A percentile compares a stretch with the other conserved stretches of the same genome.
phyloP scores from a whole-genome alignment of 208 protist genomes.

The Lotmaria passim region DNA sequence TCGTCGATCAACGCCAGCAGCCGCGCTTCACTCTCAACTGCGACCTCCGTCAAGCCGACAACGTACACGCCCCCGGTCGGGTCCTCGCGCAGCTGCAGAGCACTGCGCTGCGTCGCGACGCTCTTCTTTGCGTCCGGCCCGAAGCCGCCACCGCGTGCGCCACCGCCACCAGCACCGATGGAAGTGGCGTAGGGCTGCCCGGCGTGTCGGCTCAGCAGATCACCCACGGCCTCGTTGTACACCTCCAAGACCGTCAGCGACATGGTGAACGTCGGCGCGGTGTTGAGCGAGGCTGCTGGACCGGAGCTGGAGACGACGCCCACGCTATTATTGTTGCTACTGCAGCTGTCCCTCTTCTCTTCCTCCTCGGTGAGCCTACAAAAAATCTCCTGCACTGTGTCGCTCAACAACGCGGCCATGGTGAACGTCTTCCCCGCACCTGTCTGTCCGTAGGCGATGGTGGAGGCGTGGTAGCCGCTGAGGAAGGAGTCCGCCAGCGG shows the following conservation, averaged over 20 bases:
- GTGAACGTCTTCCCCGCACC: slow-evolving; percentile 96
- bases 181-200: neutral
- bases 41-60: slow-evolving; percentile 69
- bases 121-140: neutral
- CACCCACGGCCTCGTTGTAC: slow-evolving; percentile 94
- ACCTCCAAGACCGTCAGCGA: slow-evolving; percentile 91
- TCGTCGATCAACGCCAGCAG: slow-evolving; percentile 80
- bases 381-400: slow-evolving; percentile 91
- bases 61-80: slow-evolving; percentile 83
- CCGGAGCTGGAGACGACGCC: neutral
- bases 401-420: slow-evolving; percentile 72
- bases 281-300: neutral
- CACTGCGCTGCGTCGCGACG: neutral
- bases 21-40: slow-evolving; percentile 67
- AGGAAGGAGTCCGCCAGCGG: slow-evolving; percentile 82
- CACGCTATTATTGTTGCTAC: neutral
- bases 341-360: too few species aligned
- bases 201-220: slow-evolving; percentile 67
- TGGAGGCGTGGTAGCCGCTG: slow-evolving; percentile 91
- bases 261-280: slow-evolving; percentile 29
- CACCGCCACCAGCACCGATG: neutral
- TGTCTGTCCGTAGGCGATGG: slow-evolving; percentile 96
- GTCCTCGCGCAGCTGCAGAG: slow-evolving; percentile 88
- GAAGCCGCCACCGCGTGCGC: slow-evolving; percentile 6
- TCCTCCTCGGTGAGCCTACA: slow-evolving; percentile 57